Base-by-base conservation (phyloP, 345 rosid genomes). In the Pseudoturritis turrita region DNA sequence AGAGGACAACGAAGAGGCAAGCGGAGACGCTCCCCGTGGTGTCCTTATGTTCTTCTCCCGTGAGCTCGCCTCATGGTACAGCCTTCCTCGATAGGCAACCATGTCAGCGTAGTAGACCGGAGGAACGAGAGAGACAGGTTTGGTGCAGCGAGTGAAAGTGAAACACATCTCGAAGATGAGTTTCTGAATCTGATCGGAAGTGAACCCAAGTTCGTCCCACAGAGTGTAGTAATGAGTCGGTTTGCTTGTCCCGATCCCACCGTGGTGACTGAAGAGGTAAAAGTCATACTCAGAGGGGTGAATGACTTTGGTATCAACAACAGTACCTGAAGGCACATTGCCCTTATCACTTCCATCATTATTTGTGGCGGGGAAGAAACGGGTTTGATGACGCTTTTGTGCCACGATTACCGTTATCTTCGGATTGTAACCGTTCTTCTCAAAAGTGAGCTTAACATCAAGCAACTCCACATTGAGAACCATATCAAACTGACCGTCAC, bases 401-500 rank as follows among this genome's bases (percentile, higher is more conserved):
- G 93, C 98, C 4, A 90, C 90, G 65, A 90, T 81, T 0, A 92
- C 74, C 3, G 97, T 90, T 44, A 93, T 71, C 56, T 81, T 84
- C 7, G 97, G 98, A 52, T 21, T 45, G 78, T 88, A 93, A 17
- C 33, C 47, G 15, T 54, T 68, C 39, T 43, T 56, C 4, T 29
- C 50, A 46, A 85, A 88, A 7, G 76, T 79, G 29, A 17, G 62
- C 86, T 85, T 89, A 5, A 90, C 65, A 70, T 84, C 89, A 5
- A 67, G 10, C 22, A 93, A 73, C 65, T 93, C 98, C 68, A 84
- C 88, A 26, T 83, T 89, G 14, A 90, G 87, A 72, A 88, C 97
- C 98, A 90, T 94, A 70, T 90, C 91, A 26, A 90, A 90, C 75
- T 89, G 98, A 51, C 85, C 87, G 65, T 90, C 90, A 47, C 96